Percentiles rank a stretch among this genome's conserved stretches.
Evolutionary conservation across 2,329 filamentous ascomycete species (phyloP).

Genomic region (Akanthomyces muscarius): DNA sequence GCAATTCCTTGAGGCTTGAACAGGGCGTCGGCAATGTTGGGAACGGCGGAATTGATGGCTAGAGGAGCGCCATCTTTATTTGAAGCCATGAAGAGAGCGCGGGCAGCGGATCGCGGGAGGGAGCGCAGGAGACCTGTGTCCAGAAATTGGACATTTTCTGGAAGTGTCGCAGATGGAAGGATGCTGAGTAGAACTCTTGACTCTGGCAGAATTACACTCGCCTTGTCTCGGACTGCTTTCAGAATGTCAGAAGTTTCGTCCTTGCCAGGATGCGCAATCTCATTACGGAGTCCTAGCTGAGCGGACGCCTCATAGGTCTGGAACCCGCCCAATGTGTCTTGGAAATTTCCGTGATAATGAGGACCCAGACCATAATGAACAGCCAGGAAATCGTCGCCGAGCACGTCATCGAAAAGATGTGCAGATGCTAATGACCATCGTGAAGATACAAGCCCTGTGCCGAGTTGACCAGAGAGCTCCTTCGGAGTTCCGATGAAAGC

Average conservation of each 20-base stretch:
- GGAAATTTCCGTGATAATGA: constrained; percentile 91
- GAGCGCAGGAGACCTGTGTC: constrained; percentile 73
- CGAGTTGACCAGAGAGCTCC: constrained; percentile 74
- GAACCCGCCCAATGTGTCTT: constrained; percentile 92
- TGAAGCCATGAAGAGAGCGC: constrained; percentile 46
- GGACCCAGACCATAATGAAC: constrained; percentile 88
- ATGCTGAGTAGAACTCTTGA: constrained; percentile 78
- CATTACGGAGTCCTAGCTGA: constrained; percentile 83
- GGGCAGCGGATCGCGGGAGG: constrained; percentile 68
- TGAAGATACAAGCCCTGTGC: constrained; percentile 68
- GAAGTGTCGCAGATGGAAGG: constrained; percentile 73
- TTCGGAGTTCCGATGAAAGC: constrained; percentile 91
- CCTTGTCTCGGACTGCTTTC: constrained; percentile 79
- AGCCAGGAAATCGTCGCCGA: constrained; percentile 88
- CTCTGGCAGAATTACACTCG: constrained; percentile 76
- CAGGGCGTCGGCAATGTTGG: constrained; percentile 85
- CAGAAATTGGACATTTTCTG: constrained; percentile 74
- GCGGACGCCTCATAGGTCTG: constrained; percentile 95
- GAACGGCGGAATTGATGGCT: constrained; percentile 82
- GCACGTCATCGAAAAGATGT: constrained; percentile 78
- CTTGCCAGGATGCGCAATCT: constrained; percentile 82
- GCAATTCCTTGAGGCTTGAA: constrained; percentile 75
- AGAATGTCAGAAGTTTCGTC: constrained; percentile 91
- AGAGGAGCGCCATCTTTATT: constrained; percentile 62
- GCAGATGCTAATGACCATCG: constrained; percentile 88